Percentiles rank a stretch among this genome's conserved stretches.
Conservation (phyloP, 2,329 filamentous ascomycete genomes). For the Cladosporium sp. region DNA sequence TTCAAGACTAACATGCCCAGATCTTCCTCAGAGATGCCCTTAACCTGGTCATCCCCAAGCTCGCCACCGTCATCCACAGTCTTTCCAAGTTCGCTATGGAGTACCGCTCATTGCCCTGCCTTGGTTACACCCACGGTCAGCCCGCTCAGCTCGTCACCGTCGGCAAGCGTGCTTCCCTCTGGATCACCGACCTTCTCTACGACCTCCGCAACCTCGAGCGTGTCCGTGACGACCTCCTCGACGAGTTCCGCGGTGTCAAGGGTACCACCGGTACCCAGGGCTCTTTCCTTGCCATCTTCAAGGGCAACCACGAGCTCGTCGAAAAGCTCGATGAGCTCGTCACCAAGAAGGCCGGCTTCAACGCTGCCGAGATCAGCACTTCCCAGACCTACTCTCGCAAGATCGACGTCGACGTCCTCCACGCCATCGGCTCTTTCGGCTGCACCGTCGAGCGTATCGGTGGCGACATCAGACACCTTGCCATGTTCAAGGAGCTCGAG, state of each 20-base stretch:
- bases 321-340: constrained; percentile 60
- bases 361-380: constrained; percentile 58
- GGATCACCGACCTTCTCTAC: constrained; percentile 71
- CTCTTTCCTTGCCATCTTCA: constrained; percentile 67
- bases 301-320: constrained; percentile 55
- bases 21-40: constrained; percentile 72
- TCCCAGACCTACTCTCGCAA: constrained; percentile 75
- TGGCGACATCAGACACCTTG: constrained; percentile 68
- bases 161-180: constrained; percentile 64
- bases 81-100: constrained; percentile 66
- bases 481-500: constrained; percentile 75
- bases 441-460: constrained; percentile 73
- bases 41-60: constrained; percentile 69
- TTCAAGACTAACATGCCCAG: constrained; percentile 1
- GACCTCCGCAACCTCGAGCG: constrained; percentile 70
- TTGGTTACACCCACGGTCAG: constrained; percentile 73
- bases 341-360: constrained; percentile 62
- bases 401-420: constrained; percentile 74
- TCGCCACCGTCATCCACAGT: constrained; percentile 74
- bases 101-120: constrained; percentile 66
- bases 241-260: constrained; percentile 66
- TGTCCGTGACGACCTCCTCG: constrained; percentile 58
- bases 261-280: constrained; percentile 75
- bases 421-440: constrained; percentile 73
- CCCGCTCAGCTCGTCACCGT: constrained; percentile 54